Percentiles rank a stretch among this genome's conserved stretches.
phyloP scores from a whole-genome alignment of 192 early-diverging fungal species.

The Rhizophagus prolifer region DNA sequence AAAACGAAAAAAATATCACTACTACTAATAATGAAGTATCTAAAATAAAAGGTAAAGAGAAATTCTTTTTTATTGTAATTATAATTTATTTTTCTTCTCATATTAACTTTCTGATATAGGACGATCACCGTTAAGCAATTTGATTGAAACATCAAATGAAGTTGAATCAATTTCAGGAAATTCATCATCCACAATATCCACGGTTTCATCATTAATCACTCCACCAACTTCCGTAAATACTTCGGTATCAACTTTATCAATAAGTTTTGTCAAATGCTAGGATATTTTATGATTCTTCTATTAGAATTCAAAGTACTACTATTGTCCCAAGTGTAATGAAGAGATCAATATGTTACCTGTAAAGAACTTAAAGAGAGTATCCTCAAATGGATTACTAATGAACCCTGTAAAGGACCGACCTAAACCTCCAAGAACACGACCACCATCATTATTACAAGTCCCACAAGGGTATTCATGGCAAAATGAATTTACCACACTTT shows the following conservation, averaged over 20 bases:
- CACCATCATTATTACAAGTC: conserved; percentile 3
- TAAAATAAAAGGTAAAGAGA: not conserved
- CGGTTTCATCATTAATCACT: too few relatives aligned
- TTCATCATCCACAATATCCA: too few relatives aligned
- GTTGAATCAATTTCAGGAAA: too few relatives aligned
- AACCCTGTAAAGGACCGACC: conserved; percentile 22
- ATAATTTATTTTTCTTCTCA: too few relatives aligned
- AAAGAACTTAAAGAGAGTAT: not conserved
- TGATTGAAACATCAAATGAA: too few relatives aligned
- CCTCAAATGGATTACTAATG: not conserved
- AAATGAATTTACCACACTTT: not conserved
- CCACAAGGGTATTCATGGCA: not conserved
- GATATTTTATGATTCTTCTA: not conserved
- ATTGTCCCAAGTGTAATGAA: too few relatives aligned
- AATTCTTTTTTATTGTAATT: not conserved
- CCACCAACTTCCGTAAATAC: too few relatives aligned
- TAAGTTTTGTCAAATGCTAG: not conserved
- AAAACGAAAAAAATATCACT: not conserved
- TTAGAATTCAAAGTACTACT: not conserved
- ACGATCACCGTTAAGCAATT: too few relatives aligned
- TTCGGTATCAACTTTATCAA: too few relatives aligned
- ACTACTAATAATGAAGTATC: not conserved
- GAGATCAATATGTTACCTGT: not conserved
- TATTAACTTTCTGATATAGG: too few relatives aligned
- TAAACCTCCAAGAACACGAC: not conserved